These are phyloP conservation scores for Tinospora cordifolia DNA, from an alignment of 164 flowering plant genomes.

Conservation along the genomic window DNA sequence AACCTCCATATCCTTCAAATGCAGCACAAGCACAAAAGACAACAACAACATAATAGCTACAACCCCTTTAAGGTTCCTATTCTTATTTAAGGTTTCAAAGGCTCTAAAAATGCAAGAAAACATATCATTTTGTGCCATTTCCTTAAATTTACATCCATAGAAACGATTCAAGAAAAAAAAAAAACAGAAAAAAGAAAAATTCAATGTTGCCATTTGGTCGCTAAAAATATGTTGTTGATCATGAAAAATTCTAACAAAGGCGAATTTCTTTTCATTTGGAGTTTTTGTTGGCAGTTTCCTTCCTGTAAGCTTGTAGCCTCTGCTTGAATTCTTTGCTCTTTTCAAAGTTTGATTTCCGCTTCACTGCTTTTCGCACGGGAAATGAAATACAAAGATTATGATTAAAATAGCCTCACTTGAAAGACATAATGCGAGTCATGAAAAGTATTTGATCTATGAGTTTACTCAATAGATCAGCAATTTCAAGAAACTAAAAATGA, in stretches of 20 bases:
- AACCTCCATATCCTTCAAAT: too few relatives aligned
- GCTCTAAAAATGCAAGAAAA: not conserved
- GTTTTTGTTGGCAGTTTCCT: conserved; percentile 34
- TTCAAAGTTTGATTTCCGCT: conserved; percentile 88
- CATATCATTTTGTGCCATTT: not conserved
- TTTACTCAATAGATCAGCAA: too few relatives aligned
- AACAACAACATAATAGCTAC: not conserved
- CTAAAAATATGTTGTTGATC: not conserved
- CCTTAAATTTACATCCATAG: not conserved
- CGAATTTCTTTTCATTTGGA: not conserved
- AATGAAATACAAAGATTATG: not conserved
- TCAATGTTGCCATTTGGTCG: not conserved
- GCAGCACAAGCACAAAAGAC: too few relatives aligned
- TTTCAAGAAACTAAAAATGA: too few relatives aligned
- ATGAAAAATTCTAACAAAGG: not conserved
- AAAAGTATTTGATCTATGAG: too few relatives aligned
- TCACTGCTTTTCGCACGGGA: conserved; percentile 64
- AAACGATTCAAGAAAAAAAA: too few relatives aligned
- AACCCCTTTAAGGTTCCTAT: not conserved
- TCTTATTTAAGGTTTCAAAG: not conserved
- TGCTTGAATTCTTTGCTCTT: conserved; percentile 76
- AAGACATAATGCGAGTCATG: not conserved
- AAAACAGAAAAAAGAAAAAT: too few relatives aligned
- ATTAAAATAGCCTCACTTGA: not conserved
- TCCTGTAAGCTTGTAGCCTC: conserved; percentile 60